Evolutionary conservation across 2,329 filamentous ascomycete genomes (phyloP).

Genomic region (Aureobasidium sp.): DNA sequence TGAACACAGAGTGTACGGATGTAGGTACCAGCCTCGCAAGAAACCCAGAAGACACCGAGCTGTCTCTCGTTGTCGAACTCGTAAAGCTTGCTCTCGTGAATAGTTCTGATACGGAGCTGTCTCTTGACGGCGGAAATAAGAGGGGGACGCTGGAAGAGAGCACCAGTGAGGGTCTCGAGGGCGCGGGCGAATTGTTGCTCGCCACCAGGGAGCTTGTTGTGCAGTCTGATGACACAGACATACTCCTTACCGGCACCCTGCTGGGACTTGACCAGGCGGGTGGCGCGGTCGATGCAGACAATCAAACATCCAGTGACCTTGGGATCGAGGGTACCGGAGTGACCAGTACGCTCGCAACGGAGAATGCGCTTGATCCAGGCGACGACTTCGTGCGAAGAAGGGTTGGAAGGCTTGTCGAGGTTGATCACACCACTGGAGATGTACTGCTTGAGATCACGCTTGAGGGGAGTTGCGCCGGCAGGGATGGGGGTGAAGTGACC

Average conservation of each 20-base stretch:
- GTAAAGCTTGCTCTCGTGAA: conserved; percentile 88
- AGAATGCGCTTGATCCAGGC: conserved; percentile 99
- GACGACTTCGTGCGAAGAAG: conserved; percentile 96
- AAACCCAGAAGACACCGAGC: conserved; percentile 97
- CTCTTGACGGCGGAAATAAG: conserved; percentile 98
- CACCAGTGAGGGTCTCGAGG: conserved; percentile 91
- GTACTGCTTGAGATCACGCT: conserved; percentile 94
- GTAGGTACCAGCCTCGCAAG: conserved; percentile 97
- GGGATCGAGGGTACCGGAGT: conserved; percentile 95
- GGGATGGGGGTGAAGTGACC: conserved; percentile 97
- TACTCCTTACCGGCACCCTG: conserved; percentile 99
- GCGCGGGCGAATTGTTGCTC: conserved; percentile 89
- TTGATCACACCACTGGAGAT: conserved; percentile 98
- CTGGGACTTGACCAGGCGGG: conserved; percentile 95
- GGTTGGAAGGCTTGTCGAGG: conserved; percentile 95
- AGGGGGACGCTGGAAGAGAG: conserved; percentile 92
- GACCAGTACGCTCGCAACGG: conserved; percentile 90
- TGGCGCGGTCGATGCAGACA: conserved; percentile 92
- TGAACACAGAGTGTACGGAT: conserved; percentile 98
- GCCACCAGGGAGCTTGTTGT: conserved; percentile 90
- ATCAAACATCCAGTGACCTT: conserved; percentile 96
- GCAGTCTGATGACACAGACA: conserved; percentile 87
- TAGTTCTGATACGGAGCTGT: conserved; percentile 94
- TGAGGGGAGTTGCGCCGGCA: conserved; percentile 81
- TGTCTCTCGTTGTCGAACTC: conserved; percentile 99